Base-by-base conservation (phyloP, 2,329 filamentous ascomycete species). In the Mollisiaceae sp. region DNA sequence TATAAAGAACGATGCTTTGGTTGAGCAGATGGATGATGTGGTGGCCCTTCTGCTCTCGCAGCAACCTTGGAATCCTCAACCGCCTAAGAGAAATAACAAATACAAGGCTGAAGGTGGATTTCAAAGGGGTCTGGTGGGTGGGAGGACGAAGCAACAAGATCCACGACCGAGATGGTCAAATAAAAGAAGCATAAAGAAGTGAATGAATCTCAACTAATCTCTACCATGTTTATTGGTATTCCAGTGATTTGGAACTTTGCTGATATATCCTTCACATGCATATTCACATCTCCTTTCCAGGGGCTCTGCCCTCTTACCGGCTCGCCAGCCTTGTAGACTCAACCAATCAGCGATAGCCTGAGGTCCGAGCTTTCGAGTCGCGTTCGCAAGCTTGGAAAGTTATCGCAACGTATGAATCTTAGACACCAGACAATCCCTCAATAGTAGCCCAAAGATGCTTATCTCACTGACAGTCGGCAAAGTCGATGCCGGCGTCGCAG, bases 401-500 rank as follows among this genome's bases (percentile, higher is more conserved):
- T 68, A 67, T 71, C 71, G 69, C 69, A 72, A 71, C 67, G 62
- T 71, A 69, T 64, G 64, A 67, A 45, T 59, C 32, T 55, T 36
- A n/a, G 56, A 65, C 18, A 38, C 24, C 52, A 57, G 15, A 61
- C 54, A 56, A 27, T 60, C 22, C 47, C 45, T 65, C 36, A 65
- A 60, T 57, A 39, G 60, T 41, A 57, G 62, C 65, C 27, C 60
- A 61, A 73, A 64, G n/a, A 98, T 99, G 95, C 86, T 98, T 76
- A 92, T 99, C 81, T 98, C 95, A 72, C 86, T 99, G 77, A 98
- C 94, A 59, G 95, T 99, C 80, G 95, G 95, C 84, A 99, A 99
- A 83, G 95, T 99, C 81, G 95, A 99, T 81, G 95, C 95, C 75
- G 95, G 95, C 80, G 94, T 99, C 77, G 97, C 95, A 59, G 95